phyloP scores from a whole-genome alignment of 192 early-diverging fungal genomes.

The Coemansia sp. region DNA sequence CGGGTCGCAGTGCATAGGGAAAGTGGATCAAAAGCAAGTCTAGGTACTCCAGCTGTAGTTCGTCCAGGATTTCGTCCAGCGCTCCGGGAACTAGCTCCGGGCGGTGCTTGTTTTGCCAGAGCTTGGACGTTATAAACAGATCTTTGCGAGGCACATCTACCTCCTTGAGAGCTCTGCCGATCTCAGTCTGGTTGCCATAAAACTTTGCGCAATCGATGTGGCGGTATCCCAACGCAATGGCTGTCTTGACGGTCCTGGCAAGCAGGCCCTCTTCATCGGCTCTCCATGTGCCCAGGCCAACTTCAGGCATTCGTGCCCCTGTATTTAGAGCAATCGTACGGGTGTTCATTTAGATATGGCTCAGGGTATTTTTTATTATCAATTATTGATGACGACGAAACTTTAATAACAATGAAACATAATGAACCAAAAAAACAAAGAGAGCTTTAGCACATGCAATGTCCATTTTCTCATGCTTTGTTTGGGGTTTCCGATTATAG shows the following conservation, averaged over 20 bases:
- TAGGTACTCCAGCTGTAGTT: conserved; percentile 74
- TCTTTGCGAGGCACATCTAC: conserved; percentile 65
- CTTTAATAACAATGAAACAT: not conserved
- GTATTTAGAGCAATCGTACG: conserved; percentile 55
- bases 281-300: conserved; percentile 71
- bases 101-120: conserved; percentile 69
- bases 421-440: not conserved
- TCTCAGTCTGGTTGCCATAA: conserved; percentile 79
- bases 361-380: not conserved
- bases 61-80: conserved; percentile 63
- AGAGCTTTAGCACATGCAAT: not conserved
- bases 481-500: not conserved
- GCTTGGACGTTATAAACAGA: conserved; percentile 81
- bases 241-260: conserved; percentile 61
- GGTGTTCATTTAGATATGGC: not conserved
- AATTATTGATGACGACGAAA: not conserved
- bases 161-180: conserved; percentile 72
- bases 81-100: conserved; percentile 66
- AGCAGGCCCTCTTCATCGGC: conserved; percentile 59
- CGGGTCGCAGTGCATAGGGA: conserved; percentile 68
- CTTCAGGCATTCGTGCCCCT: conserved; percentile 63
- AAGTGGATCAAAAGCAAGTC: conserved; percentile 88
- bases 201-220: conserved; percentile 71
- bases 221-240: conserved; percentile 69
- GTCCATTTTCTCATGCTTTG: not conserved